Conservation (phyloP, 75 land plant genomes). For the Pinus taeda region DNA sequence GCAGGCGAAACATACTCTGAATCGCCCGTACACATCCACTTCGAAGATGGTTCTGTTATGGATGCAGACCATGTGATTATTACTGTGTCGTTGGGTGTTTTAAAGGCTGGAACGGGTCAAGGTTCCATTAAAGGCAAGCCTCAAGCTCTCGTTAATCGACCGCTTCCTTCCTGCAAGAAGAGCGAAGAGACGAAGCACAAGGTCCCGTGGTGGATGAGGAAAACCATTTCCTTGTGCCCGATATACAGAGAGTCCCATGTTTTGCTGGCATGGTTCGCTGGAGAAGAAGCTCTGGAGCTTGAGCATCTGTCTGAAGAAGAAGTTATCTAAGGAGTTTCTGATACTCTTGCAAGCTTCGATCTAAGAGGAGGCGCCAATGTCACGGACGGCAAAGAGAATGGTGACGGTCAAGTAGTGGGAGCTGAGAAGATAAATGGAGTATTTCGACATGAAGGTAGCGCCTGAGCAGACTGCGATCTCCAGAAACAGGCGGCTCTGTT, state of each 20-base stretch:
- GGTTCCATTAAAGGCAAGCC: conserved; percentile 3
- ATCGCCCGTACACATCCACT: too few relatives aligned
- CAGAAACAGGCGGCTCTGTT: too few relatives aligned
- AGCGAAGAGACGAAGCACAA: conserved; percentile 13
- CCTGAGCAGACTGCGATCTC: too few relatives aligned
- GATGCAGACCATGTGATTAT: conserved; percentile 80
- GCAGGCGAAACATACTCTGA: too few relatives aligned
- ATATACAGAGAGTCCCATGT: conserved; percentile 56
- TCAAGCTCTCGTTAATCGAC: conserved; percentile 48
- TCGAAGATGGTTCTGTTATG: conserved; percentile 43
- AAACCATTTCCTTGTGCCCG: conserved; percentile 63
- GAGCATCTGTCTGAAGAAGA: conserved; percentile 64
- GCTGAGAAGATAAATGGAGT: conserved; percentile 3
- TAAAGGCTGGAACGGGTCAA: conserved; percentile 50
- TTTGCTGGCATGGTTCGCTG: conserved; percentile 68
- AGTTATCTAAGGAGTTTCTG: conserved; percentile 54
- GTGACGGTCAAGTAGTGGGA: not conserved
- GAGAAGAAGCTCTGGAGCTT: conserved; percentile 66
- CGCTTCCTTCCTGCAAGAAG: conserved; percentile 57
- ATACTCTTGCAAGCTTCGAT: conserved; percentile 46
- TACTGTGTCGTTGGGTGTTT: conserved; percentile 81
- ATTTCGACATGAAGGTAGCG: conserved; percentile 7
- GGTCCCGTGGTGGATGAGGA: conserved; percentile 77
- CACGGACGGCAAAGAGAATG: not conserved
- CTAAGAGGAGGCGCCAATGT: not conserved